Conservation (phyloP, 2,329 filamentous ascomycete genomes). For the Dothideomycetidae sp. region DNA sequence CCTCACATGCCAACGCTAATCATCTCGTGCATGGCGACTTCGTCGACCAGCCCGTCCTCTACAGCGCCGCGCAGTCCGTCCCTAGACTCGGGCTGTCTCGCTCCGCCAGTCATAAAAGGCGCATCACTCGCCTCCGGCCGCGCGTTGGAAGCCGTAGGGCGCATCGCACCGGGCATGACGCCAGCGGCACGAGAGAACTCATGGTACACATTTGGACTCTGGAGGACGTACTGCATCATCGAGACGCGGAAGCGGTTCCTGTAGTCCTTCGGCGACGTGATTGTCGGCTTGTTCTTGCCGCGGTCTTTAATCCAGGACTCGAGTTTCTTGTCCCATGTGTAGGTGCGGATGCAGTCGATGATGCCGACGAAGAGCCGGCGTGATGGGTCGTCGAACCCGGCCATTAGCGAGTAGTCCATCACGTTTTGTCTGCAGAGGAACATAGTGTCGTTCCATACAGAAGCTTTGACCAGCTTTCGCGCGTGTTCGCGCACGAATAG, state of each 20-base stretch:
- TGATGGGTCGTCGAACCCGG: constrained; percentile 78
- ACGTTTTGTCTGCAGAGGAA: constrained; percentile 92
- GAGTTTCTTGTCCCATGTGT: constrained; percentile 99
- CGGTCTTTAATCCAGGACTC: constrained; percentile 99
- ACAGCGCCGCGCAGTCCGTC: constrained; percentile 6
- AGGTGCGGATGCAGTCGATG: constrained; percentile 95
- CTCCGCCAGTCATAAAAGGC: neutral
- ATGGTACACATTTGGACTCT: constrained; percentile 64
- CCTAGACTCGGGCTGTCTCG: constrained; percentile 2
- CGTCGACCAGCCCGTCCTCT: constrained; percentile 10
- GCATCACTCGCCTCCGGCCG: constrained; percentile 1
- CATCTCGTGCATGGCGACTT: constrained; percentile 12
- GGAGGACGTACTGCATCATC: constrained; percentile 79
- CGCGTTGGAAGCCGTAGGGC: constrained; percentile 1
- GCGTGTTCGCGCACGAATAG: constrained; percentile 91
- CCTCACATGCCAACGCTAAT: constrained; percentile 7
- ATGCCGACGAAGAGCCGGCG: constrained; percentile 94
- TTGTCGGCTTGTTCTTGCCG: constrained; percentile 75
- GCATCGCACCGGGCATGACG: constrained; percentile 1
- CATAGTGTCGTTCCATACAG: constrained; percentile 94
- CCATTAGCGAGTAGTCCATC: constrained; percentile 99
- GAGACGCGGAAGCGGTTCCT: constrained; percentile 90
- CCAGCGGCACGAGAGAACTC: constrained; percentile 36
- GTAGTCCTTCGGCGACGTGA: constrained; percentile 95
- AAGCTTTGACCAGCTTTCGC: constrained; percentile 80